Evolutionary conservation across 768 basidiomycete genomes (phyloP), one percentile per base, ranked within the genome.

Genomic region (Suillus bovinus): DNA sequence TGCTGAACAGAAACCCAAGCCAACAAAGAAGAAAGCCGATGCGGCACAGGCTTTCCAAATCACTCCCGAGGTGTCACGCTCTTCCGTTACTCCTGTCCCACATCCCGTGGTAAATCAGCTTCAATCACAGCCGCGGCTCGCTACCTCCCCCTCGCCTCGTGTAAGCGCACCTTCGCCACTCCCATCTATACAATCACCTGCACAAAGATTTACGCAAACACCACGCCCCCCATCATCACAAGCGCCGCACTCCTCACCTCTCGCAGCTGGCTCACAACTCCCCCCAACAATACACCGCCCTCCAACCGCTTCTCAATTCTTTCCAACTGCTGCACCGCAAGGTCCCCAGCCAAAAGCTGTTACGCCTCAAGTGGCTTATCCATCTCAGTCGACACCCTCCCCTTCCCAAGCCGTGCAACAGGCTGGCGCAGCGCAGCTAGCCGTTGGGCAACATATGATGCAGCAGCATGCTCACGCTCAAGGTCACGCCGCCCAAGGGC

Each of bases 191-290:
- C 47, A 64, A 53, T 76, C 74, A 24, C 74, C 74, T 50, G 73
- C 73, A 33, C 74, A 70, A 47, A 71, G 75, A 41, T 74, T 76
- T 65, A 74, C 74, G 46, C 74, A 75, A 55, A 76, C 74, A 29
- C 74, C 74, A 41, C 75, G 74, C 29, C 73, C 73, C 33, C 69
- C 71, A 17, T 75, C 73, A 42, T 74, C 74, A 7, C 73, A 74
- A 64, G 54, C 73, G 17, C 66, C 63, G 22, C 73, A 67, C 61
- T 76, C 73, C 31, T 74, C 74, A 16, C 74, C 74, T 55, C 73
- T 68, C 3, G 67, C 64, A 5, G 27, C 67, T 1, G 73, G 75
- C 57, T 71, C 69, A 10, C 74, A 74, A 33, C 68, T 73, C 50
- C 72, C 75, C 11, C 54, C 63, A 17, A 46, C 67, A 49, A 69